Percentiles rank a stretch among this genome's conserved stretches.
Conservation (phyloP, 176 grass and related monocot species). For the Zoysia japonica region DNA sequence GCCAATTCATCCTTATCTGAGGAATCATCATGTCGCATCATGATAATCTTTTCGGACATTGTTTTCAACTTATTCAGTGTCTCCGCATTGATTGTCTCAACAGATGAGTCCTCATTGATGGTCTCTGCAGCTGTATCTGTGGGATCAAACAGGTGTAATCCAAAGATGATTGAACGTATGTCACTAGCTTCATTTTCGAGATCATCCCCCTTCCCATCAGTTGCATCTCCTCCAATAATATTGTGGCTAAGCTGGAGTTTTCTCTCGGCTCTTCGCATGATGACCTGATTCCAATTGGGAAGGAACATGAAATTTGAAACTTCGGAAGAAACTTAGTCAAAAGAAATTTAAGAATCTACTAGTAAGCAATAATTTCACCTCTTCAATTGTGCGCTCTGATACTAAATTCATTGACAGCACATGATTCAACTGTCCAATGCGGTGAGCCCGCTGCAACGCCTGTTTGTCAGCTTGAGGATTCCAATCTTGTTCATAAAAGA, state of each 20-base stretch:
- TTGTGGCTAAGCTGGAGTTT: conserved; percentile 85
- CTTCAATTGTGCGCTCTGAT: conserved; percentile 81
- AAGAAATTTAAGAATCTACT: conserved; percentile 16
- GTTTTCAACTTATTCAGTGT: conserved; percentile 62
- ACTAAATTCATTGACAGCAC: conserved; percentile 94
- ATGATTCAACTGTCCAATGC: conserved; percentile 95
- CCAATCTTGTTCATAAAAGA: conserved; percentile 99
- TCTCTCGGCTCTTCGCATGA: conserved; percentile 92
- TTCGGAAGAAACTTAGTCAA: conserved; percentile 28
- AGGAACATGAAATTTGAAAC: conserved; percentile 6
- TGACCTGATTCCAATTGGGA: conserved; percentile 59
- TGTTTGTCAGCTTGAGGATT: conserved; percentile 98
- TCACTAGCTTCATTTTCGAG: conserved; percentile 59
- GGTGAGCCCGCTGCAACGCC: conserved; percentile 91
- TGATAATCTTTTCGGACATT: conserved; percentile 73
- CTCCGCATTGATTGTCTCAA: conserved; percentile 39
- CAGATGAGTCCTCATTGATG: conserved; percentile 39
- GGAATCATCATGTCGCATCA: conserved; percentile 63
- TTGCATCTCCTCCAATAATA: conserved; percentile 56
- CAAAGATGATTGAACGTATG: conserved; percentile 83
- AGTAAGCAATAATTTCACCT: conserved; percentile 54
- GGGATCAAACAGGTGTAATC: conserved; percentile 69
- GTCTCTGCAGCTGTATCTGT: conserved; percentile 45
- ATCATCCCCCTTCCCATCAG: conserved; percentile 51
- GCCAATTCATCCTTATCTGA: conserved; percentile 51